A percentile compares a stretch with the other conserved stretches of the same genome.
These are phyloP conservation scores for Geoglossum cookeanum DNA, from an alignment of 2,329 filamentous ascomycete species.

Conservation along the genomic window DNA sequence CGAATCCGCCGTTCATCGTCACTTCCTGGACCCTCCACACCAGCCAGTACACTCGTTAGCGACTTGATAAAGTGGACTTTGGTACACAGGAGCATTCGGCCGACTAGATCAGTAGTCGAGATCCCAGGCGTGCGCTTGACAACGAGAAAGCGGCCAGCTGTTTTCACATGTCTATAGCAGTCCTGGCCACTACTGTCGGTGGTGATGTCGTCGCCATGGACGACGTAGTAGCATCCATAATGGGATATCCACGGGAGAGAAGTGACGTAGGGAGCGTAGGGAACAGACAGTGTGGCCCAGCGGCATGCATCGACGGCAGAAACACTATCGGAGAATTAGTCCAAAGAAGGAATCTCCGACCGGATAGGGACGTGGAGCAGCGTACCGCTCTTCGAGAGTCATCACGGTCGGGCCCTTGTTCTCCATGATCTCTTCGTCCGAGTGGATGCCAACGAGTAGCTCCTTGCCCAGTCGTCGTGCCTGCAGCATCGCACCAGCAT, in stretches of 20 bases:
- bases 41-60: constrained; percentile 46
- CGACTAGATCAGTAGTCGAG: constrained; percentile 93
- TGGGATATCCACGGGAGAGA: constrained; percentile 84
- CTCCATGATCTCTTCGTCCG: constrained; percentile 82
- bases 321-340: constrained; percentile 32
- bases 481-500: constrained; percentile 92
- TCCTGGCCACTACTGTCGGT: constrained; percentile 86
- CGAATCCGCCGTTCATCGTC: constrained; percentile 43
- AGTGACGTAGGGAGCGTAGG: constrained; percentile 85
- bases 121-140: constrained; percentile 94
- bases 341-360: neutral
- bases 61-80: constrained; percentile 81
- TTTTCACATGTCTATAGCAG: constrained; percentile 95
- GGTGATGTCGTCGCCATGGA: constrained; percentile 93
- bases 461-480: constrained; percentile 78
- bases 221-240: constrained; percentile 88
- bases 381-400: constrained; percentile 67
- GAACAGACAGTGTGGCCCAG: constrained; percentile 73
- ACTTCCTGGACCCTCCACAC: constrained; percentile 52
- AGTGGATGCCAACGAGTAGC: constrained; percentile 84
- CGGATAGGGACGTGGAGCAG: constrained; percentile 3
- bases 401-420: constrained; percentile 98
- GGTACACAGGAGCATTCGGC: constrained; percentile 93
- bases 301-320: constrained; percentile 86
- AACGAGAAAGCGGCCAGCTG: constrained; percentile 82